Conservation (phyloP, 2,329 filamentous ascomycete species). For the Aplosporella prunicola region DNA sequence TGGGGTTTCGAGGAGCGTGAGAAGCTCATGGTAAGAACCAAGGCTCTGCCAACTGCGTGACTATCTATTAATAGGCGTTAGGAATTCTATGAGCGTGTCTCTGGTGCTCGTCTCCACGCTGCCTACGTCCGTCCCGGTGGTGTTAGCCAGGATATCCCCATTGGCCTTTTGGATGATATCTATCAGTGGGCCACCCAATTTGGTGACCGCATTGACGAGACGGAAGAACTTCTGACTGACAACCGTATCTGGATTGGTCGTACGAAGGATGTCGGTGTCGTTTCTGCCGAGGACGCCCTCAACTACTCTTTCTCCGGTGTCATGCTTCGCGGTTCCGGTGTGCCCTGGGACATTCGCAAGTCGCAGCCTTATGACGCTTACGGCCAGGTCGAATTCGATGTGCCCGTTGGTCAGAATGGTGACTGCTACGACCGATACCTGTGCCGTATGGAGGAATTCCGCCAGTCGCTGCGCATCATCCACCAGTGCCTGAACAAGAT, state of each 20-base stretch:
- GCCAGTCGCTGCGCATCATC: conserved; percentile 95
- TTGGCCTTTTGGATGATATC: conserved; percentile 94
- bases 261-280: conserved; percentile 83
- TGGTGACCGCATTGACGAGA: conserved; percentile 95
- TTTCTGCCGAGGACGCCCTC: conserved; percentile 84
- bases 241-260: conserved; percentile 98
- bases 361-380: conserved; percentile 96
- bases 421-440: conserved; percentile 99
- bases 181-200: conserved; percentile 99
- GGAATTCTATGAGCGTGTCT: conserved; percentile 99
- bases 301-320: conserved; percentile 96
- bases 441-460: conserved; percentile 98
- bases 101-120: conserved; percentile 90
- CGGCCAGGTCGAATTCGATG: conserved; percentile 94
- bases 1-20: conserved; percentile 99
- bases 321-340: conserved; percentile 93
- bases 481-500: conserved; percentile 99
- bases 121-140: conserved; percentile 95
- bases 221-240: conserved; percentile 95
- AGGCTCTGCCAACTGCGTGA: background rate
- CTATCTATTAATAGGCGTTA: conserved; percentile 30
- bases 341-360: conserved; percentile 96
- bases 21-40: conserved; percentile 88
- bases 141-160: conserved; percentile 87
- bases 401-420: conserved; percentile 90